Percentiles rank a stretch among this genome's conserved stretches.
Evolutionary conservation across 768 basidiomycete genomes (phyloP).

Genomic region (Phlebiopsis gigantea): DNA sequence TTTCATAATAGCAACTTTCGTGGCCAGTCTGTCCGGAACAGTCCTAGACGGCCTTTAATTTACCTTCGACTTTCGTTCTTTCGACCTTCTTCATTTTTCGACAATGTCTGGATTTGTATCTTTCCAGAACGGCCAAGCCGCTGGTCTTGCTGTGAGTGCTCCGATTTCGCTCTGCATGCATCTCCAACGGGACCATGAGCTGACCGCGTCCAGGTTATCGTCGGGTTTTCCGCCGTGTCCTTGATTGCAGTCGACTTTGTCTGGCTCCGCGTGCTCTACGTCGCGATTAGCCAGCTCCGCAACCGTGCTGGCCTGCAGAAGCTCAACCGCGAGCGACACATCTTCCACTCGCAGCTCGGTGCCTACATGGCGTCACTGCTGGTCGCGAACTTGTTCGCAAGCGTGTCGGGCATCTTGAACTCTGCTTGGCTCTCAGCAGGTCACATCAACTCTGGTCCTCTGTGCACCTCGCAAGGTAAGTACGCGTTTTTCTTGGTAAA

Average conservation of each 20-base stretch:
- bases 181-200: too few relatives aligned
- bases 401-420: constrained; percentile 48
- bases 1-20: constrained; percentile 15
- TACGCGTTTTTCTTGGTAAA: too few relatives aligned
- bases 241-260: constrained; percentile 48
- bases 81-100: constrained; percentile 22
- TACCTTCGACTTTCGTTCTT: constrained; percentile 13
- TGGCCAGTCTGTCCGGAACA: constrained; percentile 21
- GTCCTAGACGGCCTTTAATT: constrained; percentile 12
- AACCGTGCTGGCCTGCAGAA: constrained; percentile 24
- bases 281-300: constrained; percentile 28
- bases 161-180: not conserved
- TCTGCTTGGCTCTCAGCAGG: constrained; percentile 41
- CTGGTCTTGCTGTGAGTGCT: constrained; percentile 21
- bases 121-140: constrained; percentile 17
- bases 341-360: constrained; percentile 70
- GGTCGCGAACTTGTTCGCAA: constrained; percentile 49
- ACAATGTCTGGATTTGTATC: constrained; percentile 26
- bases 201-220: constrained; percentile 32
- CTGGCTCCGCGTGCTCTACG: constrained; percentile 41
- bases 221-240: constrained; percentile 50
- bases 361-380: constrained; percentile 63
- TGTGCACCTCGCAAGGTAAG: constrained; percentile 60
- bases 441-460: constrained; percentile 39
- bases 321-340: constrained; percentile 37